Conservation (phyloP, 2,329 filamentous ascomycete species). For the Blastomyces gilchristii region DNA sequence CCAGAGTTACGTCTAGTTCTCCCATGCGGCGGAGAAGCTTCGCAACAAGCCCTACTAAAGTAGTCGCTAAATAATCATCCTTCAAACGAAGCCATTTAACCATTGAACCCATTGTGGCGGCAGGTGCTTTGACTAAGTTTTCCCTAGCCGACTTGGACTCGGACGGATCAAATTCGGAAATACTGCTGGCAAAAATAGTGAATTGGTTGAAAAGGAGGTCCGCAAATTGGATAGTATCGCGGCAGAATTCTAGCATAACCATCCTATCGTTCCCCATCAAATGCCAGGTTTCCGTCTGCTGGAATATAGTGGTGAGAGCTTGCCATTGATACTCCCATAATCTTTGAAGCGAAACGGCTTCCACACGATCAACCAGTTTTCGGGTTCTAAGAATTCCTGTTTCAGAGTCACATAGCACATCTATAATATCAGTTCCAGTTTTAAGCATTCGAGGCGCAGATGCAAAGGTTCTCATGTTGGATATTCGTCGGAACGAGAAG, state of each 20-base stretch:
- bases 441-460: slow-evolving; percentile 52
- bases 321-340: slow-evolving; percentile 85
- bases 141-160: slow-evolving; percentile 36
- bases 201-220: slow-evolving; percentile 78
- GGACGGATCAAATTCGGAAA: slow-evolving; percentile 39
- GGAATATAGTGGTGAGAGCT: slow-evolving; percentile 68
- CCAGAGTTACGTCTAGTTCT: slow-evolving; percentile 61
- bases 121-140: slow-evolving; percentile 55
- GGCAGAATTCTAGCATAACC: slow-evolving; percentile 83
- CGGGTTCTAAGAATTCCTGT: slow-evolving; percentile 51
- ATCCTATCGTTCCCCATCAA: slow-evolving; percentile 56
- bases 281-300: slow-evolving; percentile 76
- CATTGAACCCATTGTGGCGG: slow-evolving; percentile 55
- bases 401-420: slow-evolving; percentile 54
- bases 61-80: slow-evolving; percentile 73
- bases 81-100: slow-evolving; percentile 83
- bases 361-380: slow-evolving; percentile 46
- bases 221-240: slow-evolving; percentile 89
- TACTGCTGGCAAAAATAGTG: slow-evolving; percentile 65
- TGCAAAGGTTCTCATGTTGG: slow-evolving; percentile 48
- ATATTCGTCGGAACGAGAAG: slow-evolving; percentile 46
- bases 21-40: slow-evolving; percentile 77
- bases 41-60: slow-evolving; percentile 69
- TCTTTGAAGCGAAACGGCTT: slow-evolving; percentile 56
- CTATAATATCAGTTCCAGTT: slow-evolving; percentile 51